Percentiles rank a stretch among this genome's conserved stretches.
Conservation (phyloP, 768 basidiomycete species). For the Pleurotus ostreatus region DNA sequence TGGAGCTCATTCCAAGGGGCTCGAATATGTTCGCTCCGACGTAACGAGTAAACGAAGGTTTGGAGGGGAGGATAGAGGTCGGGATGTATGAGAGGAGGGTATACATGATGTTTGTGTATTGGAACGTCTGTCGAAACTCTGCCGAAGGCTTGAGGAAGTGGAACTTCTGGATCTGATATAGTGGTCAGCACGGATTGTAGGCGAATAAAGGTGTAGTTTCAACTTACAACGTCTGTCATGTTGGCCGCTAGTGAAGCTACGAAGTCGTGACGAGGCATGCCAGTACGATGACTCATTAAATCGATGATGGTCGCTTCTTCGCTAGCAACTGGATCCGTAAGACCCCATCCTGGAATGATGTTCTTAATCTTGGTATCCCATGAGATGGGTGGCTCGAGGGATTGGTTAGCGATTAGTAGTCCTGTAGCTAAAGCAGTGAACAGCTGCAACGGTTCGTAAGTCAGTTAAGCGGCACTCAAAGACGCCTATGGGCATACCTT, state of each 20-base stretch:
- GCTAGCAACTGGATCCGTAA: slow-evolving; percentile 19
- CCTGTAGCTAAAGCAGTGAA: slow-evolving; percentile 21
- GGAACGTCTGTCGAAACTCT: slow-evolving; percentile 24
- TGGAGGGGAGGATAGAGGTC: slow-evolving; percentile 19
- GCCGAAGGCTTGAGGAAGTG: slow-evolving; percentile 22
- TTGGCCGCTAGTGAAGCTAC: neutral
- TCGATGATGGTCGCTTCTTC: slow-evolving; percentile 18
- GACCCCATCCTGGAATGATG: slow-evolving; percentile 19
- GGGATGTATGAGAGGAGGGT: slow-evolving; percentile 23
- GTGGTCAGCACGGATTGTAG: too few relatives aligned
- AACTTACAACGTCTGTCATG: neutral
- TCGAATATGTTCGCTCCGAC: slow-evolving; percentile 27
- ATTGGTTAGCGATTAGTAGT: slow-evolving; percentile 21
- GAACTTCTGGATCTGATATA: neutral
- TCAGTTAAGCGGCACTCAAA: too few relatives aligned
- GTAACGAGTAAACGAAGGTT: slow-evolving; percentile 23
- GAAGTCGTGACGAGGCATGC: slow-evolving; percentile 20
- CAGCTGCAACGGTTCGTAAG: slow-evolving; percentile 11
- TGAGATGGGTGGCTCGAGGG: slow-evolving; percentile 14
- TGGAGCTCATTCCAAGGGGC: slow-evolving; percentile 21
- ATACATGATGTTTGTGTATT: slow-evolving; percentile 29
- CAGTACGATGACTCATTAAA: slow-evolving; percentile 24
- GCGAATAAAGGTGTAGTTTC: too few relatives aligned
- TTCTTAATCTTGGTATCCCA: slow-evolving; percentile 20
- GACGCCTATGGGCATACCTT: slow-evolving; percentile 9